Evolutionary conservation across 345 rosid genomes (phyloP).

Genomic region (Turritis glabra): DNA sequence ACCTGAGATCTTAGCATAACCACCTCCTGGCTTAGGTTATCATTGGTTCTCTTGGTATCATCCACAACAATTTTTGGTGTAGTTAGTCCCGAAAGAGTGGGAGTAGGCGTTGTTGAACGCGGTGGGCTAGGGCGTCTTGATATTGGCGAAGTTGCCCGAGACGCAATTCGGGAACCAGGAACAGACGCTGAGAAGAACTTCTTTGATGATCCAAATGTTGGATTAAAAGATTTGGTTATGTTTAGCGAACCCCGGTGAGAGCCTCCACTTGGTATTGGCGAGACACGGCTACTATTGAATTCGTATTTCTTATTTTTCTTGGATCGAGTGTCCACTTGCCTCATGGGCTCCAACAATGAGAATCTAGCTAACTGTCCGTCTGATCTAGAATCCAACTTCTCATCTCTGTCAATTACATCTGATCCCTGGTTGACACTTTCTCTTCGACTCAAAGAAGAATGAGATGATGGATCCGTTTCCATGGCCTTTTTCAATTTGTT

Average conservation of each 20-base stretch:
- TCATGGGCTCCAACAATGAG: slow-evolving; percentile 81
- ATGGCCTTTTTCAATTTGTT: slow-evolving; percentile 73
- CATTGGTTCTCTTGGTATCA: slow-evolving; percentile 76
- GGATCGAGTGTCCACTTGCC: slow-evolving; percentile 68
- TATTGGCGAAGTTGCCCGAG: slow-evolving; percentile 98
- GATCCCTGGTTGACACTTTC: slow-evolving; percentile 70
- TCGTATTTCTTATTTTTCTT: slow-evolving; percentile 91
- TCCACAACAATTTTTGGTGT: slow-evolving; percentile 72
- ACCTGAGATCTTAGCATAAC: slow-evolving; percentile 88
- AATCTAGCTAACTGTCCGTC: slow-evolving; percentile 77
- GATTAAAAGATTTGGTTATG: slow-evolving; percentile 79
- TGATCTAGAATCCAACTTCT: slow-evolving; percentile 77
- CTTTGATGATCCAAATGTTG: slow-evolving; percentile 89
- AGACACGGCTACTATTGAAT: slow-evolving; percentile 92
- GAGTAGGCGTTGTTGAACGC: slow-evolving; percentile 98
- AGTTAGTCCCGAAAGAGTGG: slow-evolving; percentile 89
- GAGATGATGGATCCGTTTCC: slow-evolving; percentile 67
- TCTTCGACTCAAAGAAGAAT: slow-evolving; percentile 72
- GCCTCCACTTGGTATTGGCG: slow-evolving; percentile 86
- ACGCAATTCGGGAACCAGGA: slow-evolving; percentile 98
- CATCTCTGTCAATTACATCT: slow-evolving; percentile 72
- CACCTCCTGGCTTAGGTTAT: slow-evolving; percentile 83
- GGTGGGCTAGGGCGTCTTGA: slow-evolving; percentile 96
- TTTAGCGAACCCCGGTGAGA: slow-evolving; percentile 78
- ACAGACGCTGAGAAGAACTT: slow-evolving; percentile 98